These are phyloP conservation scores for Dothideomycetes sp. DNA, from an alignment of 2,329 filamentous ascomycete genomes.

Conservation along the genomic window DNA sequence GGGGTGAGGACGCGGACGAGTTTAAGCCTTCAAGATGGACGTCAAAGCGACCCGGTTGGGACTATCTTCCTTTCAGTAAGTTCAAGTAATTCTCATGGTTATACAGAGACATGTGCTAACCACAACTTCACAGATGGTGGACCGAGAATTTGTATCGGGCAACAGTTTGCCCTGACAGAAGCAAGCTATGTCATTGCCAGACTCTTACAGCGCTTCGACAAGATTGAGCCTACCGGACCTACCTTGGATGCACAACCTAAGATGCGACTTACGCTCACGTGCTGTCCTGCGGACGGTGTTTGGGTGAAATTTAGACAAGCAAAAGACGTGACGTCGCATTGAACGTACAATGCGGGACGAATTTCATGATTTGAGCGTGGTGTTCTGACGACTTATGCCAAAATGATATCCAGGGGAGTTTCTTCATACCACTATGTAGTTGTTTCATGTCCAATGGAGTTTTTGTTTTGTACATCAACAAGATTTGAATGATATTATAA, in stretches of 20 bases:
- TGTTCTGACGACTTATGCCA: not conserved
- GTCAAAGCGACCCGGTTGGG: conserved; percentile 24
- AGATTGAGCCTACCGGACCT: conserved; percentile 18
- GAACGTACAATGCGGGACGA: too few species aligned
- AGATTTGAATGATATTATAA: too few species aligned
- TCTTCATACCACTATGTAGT: too few species aligned
- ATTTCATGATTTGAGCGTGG: not conserved
- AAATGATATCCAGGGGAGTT: conserved; percentile 1
- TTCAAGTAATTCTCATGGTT: too few species aligned
- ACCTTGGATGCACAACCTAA: conserved; percentile 1
- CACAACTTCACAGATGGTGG: too few species aligned
- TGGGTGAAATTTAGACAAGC: conserved; percentile 11
- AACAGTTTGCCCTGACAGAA: conserved; percentile 24
- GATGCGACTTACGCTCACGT: conserved; percentile 9
- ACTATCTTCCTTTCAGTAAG: conserved; percentile 29
- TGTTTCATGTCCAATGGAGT: too few species aligned
- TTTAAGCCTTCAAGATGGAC: conserved; percentile 43
- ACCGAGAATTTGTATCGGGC: conserved; percentile 20
- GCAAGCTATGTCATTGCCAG: conserved; percentile 24
- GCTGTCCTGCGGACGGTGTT: conserved; percentile 12
- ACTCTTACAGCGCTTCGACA: conserved; percentile 25
- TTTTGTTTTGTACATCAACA: too few species aligned
- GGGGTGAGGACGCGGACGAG: conserved; percentile 39
- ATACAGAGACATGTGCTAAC: too few species aligned
- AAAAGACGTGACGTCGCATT: conserved; percentile 7